Evolutionary conservation across 345 rosid species (phyloP).

Genomic region (Trapa bicornis): DNA sequence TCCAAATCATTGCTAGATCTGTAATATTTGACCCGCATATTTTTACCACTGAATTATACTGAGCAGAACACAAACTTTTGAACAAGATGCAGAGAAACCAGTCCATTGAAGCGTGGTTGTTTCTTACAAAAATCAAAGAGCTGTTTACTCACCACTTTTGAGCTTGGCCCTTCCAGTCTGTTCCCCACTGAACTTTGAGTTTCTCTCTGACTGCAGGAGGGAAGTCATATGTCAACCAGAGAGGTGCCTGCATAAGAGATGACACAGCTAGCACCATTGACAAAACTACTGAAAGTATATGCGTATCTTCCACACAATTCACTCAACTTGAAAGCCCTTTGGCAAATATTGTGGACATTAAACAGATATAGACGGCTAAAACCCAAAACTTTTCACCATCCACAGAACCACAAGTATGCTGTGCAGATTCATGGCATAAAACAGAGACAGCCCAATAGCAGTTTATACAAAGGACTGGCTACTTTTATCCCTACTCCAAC

Average conservation of each 20-base stretch:
- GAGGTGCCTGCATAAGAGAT: conserved; percentile 39
- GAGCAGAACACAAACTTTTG: not conserved
- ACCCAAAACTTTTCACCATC: not conserved
- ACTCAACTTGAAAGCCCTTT: not conserved
- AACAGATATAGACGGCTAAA: not conserved
- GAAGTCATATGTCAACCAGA: conserved; percentile 87
- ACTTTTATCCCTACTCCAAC: not conserved
- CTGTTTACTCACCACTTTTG: conserved; percentile 67
- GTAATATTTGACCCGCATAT: no score
- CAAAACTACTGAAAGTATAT: not conserved
- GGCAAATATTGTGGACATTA: not conserved
- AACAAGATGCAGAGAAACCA: not conserved
- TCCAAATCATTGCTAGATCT: no score
- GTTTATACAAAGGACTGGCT: conserved; percentile 1
- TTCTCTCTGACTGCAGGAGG: conserved; percentile 84
- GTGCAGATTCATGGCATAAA: not conserved
- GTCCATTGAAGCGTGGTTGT: not conserved
- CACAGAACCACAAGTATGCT: not conserved
- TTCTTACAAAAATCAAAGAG: not conserved
- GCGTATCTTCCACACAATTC: not conserved
- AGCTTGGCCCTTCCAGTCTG: conserved; percentile 97
- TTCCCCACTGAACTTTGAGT: conserved; percentile 68
- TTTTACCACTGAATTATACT: no score
- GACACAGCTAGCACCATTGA: not conserved
- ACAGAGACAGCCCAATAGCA: not conserved